Evolutionary conservation across 768 basidiomycete genomes (phyloP), one percentile per base, ranked within the genome.

Genomic region (Serendipita sp.): DNA sequence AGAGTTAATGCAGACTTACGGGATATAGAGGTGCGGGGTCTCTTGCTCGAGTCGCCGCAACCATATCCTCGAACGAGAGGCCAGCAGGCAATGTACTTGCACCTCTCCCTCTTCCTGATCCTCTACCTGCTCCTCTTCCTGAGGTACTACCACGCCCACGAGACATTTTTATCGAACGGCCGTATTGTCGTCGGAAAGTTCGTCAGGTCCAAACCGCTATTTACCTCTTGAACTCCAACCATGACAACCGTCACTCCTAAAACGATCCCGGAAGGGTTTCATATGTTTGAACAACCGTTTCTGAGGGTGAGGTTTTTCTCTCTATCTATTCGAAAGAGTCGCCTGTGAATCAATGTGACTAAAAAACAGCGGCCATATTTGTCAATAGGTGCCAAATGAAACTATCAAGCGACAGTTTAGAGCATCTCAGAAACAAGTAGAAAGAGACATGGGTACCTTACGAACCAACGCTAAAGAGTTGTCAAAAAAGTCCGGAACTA

Each of bases 371-470:
- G n/a, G n/a, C n/a, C n/a, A n/a, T 38, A 2, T 38, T 38, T 38
- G 34, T 5, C 33, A 31, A 42, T 66, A 94, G 91, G 88, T 91
- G 13, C 91, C 91, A 11, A 89, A 86, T 72, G 91, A 94, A 75
- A 87, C 87, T 67, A 88, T 90, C 69, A 84, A 88, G 68, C 89
- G 87, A 73, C 79, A 85, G n/a, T 93, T 94, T 70, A 83, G 90
- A 34, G 80, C 84, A 17, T 83, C 85, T 0, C 89, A 91, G 71
- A 83, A 83, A 73, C 79, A 83, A 65, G 82, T 91, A 62, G 91
- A 94, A 72, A 83, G 86, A 63, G 90, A 93, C 68, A 72, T 88
- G 43, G 79, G 77, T 16, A 75, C 79, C 28, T 75, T 87, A 14
- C 83, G 84, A 66, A 74, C 76, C 26, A 67, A 77, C 22, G 74